Percentiles rank a stretch among this genome's conserved stretches.
Conservation (phyloP, 2,329 filamentous ascomycete species). For the Neonectria magnoliae region DNA sequence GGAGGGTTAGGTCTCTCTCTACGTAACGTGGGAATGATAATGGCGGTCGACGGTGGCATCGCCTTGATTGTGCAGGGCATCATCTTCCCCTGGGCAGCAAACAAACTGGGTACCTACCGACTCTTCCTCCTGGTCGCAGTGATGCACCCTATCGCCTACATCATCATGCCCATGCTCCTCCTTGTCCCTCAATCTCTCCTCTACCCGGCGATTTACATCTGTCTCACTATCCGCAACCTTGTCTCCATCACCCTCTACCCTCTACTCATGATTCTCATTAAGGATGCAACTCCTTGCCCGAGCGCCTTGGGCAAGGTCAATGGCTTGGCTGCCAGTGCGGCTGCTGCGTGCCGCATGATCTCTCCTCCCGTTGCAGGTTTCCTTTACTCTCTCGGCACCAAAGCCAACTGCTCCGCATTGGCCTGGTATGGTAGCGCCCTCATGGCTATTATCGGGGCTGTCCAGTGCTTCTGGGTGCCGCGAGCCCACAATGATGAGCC, state of each 20-base stretch:
- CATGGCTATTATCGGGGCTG: conserved; percentile 64
- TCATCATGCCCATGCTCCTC: conserved; percentile 67
- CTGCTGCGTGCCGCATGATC: conserved; percentile 73
- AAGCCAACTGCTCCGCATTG: conserved; percentile 67
- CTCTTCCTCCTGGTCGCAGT: conserved; percentile 68
- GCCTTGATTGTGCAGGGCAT: conserved; percentile 68
- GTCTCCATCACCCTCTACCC: conserved; percentile 73
- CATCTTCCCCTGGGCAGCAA: conserved; percentile 69
- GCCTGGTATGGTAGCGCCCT: conserved; percentile 72
- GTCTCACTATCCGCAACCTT: conserved; percentile 67
- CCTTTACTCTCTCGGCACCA: conserved; percentile 69
- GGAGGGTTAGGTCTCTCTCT: conserved; percentile 72
- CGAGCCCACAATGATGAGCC: conserved; percentile 42
- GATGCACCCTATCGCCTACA: conserved; percentile 70
- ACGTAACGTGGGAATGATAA: conserved; percentile 69
- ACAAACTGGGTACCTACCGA: conserved; percentile 66
- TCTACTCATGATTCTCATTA: conserved; percentile 73
- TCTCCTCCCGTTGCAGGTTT: conserved; percentile 73
- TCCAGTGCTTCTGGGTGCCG: conserved; percentile 68
- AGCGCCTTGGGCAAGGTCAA: conserved; percentile 71
- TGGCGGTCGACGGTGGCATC: conserved; percentile 68
- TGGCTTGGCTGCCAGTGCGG: conserved; percentile 71
- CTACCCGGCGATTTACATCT: conserved; percentile 67
- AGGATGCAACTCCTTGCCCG: conserved; percentile 69
- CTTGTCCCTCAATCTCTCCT: conserved; percentile 62